Evolutionary conservation across 306 rosid genomes (phyloP).

Genomic region (Cucurbita ficifolia): DNA sequence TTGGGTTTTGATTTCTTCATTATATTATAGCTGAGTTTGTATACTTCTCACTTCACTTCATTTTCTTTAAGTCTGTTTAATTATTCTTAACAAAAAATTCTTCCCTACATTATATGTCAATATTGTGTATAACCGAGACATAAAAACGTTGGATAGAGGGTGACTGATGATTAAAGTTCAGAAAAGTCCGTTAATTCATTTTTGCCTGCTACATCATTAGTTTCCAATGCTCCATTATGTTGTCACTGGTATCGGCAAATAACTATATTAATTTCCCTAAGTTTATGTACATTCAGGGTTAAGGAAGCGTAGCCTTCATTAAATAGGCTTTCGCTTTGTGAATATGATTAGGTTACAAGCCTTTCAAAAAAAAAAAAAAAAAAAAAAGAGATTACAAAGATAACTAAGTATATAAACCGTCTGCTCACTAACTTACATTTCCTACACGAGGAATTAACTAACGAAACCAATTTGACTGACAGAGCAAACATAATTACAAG

Average conservation of each 20-base stretch:
- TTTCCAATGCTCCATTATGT: not conserved
- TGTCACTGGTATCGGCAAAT: not conserved
- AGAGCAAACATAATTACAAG: not conserved
- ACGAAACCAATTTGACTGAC: not conserved
- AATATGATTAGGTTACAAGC: not conserved
- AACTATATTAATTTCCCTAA: not conserved
- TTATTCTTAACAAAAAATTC: not conserved
- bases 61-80: not conserved
- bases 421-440: not conserved
- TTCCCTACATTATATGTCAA: not conserved
- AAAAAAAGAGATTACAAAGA: too few species aligned
- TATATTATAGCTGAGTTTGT: not conserved
- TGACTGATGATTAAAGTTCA: not conserved
- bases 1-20: conserved; percentile 2
- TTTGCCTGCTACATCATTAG: not conserved
- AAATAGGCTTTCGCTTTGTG: not conserved
- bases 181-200: not conserved
- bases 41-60: not conserved
- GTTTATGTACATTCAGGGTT: not conserved
- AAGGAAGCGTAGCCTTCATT: not conserved
- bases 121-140: not conserved
- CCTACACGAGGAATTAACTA: not conserved
- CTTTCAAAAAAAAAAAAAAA: too few species aligned
- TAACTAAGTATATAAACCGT: not conserved
- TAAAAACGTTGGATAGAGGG: not conserved